Percentiles rank a stretch among this genome's conserved stretches.
These are phyloP conservation scores for Podospora appendiculata DNA, from an alignment of 495 filamentous ascomycete genomes.

Conservation along the genomic window DNA sequence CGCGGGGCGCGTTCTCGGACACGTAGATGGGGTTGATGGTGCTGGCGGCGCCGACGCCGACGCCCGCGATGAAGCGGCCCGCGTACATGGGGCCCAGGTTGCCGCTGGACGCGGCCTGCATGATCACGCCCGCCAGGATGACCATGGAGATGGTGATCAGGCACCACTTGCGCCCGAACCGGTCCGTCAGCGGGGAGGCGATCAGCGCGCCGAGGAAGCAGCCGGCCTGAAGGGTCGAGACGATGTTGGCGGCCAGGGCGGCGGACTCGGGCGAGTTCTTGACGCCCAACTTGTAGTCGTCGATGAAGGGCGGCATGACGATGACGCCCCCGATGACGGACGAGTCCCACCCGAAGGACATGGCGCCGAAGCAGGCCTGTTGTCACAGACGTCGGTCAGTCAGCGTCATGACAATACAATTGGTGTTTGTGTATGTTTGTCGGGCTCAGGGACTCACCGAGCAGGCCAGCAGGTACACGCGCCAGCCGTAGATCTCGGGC, in stretches of 20 bases:
- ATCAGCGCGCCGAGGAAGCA: constrained; percentile 39
- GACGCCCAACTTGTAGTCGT: constrained; percentile 26
- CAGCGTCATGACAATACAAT: neutral
- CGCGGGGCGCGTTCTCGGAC: constrained; percentile 45
- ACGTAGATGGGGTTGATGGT: constrained; percentile 55
- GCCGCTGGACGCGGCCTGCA: constrained; percentile 46
- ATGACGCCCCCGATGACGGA: constrained; percentile 62
- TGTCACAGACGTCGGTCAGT: neutral
- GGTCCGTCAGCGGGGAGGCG: constrained; percentile 29
- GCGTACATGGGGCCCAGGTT: constrained; percentile 49
- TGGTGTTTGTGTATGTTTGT: constrained; percentile 3
- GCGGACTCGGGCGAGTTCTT: constrained; percentile 18
- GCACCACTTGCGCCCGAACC: constrained; percentile 44
- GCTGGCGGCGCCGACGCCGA: constrained; percentile 51
- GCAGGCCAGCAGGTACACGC: constrained; percentile 59
- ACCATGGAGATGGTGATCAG: constrained; percentile 50
- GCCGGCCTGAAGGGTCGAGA: constrained; percentile 49
- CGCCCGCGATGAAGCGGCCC: constrained; percentile 54
- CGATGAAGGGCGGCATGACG: constrained; percentile 41
- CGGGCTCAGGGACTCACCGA: constrained; percentile 51
- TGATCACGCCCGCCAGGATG: constrained; percentile 45
- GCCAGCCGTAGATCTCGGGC: constrained; percentile 72
- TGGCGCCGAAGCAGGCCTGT: constrained; percentile 69
- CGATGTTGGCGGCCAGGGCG: constrained; percentile 39
- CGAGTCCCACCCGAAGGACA: constrained; percentile 61